phyloP scores from a whole-genome alignment of 2,329 filamentous ascomycete species.

The Daldinia sp. region DNA sequence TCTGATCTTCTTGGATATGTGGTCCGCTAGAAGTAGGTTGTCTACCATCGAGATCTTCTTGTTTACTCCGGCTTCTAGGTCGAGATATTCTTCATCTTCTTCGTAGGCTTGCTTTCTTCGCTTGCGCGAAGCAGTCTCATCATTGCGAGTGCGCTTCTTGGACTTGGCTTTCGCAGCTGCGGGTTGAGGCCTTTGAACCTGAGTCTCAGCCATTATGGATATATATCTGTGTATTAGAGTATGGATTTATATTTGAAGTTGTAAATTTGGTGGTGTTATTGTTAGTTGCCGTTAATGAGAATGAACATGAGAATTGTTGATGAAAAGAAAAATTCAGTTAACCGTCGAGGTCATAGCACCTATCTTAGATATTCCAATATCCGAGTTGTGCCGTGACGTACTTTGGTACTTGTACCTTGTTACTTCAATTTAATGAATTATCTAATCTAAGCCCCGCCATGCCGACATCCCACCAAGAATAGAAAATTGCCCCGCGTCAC shows the following conservation, averaged over 20 bases:
- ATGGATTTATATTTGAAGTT: neutral
- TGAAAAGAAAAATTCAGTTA: slow-evolving; percentile 41
- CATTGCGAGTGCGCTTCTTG: slow-evolving; percentile 69
- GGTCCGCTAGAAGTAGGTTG: slow-evolving; percentile 83
- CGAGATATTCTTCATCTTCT: slow-evolving; percentile 67
- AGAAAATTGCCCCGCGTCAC: slow-evolving; percentile 47
- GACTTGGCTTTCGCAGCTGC: slow-evolving; percentile 51
- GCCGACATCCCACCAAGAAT: slow-evolving; percentile 26
- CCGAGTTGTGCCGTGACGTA: neutral
- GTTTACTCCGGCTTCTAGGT: slow-evolving; percentile 81
- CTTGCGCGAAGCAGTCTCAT: slow-evolving; percentile 59
- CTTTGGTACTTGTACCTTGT: neutral
- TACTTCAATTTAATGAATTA: slow-evolving; percentile 30
- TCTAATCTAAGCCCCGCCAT: slow-evolving; percentile 29
- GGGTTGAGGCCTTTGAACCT: slow-evolving; percentile 38
- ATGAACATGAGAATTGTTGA: slow-evolving; percentile 5
- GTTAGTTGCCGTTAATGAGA: slow-evolving; percentile 4
- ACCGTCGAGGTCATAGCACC: slow-evolving; percentile 10
- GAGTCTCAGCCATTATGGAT: slow-evolving; percentile 10
- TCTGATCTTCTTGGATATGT: slow-evolving; percentile 82
- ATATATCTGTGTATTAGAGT: neutral
- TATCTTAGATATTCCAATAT: slow-evolving; percentile 38
- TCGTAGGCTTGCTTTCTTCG: slow-evolving; percentile 68
- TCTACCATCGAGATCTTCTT: slow-evolving; percentile 86
- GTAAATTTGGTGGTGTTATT: neutral